Conservation (phyloP, 805 yeast species). For the Saccharomycopsis capsularis region DNA sequence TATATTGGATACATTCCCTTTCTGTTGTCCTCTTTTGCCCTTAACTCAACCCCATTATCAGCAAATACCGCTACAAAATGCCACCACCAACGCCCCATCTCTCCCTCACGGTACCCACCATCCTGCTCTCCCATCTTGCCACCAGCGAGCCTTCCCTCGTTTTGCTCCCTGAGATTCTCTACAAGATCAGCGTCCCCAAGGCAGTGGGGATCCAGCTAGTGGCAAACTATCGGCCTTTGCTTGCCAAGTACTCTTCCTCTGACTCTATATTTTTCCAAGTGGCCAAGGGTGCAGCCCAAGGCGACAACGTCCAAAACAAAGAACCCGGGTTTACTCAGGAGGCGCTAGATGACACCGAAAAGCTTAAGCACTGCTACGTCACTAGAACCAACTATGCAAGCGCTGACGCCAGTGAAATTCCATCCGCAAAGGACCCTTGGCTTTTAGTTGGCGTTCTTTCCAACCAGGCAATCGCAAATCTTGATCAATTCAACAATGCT, state of each 20-base stretch:
- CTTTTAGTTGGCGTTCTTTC: neutral
- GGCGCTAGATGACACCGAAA: conserved; percentile 30
- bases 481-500: neutral
- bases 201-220: conserved; percentile 23
- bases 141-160: conserved; percentile 28
- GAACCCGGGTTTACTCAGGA: conserved; percentile 26
- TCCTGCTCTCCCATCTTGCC: neutral
- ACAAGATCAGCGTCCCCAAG: conserved; percentile 39
- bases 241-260: neutral
- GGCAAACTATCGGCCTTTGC: neutral
- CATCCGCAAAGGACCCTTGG: neutral
- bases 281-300: neutral
- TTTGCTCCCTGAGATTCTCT: conserved; percentile 55
- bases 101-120: neutral
- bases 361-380: conserved; percentile 24
- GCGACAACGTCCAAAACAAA: neutral
- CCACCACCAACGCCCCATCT: neutral
- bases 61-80: too few species aligned
- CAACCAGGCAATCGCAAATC: neutral
- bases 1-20: too few species aligned
- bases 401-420: neutral
- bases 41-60: too few species aligned
- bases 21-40: too few species aligned
- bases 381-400: neutral
- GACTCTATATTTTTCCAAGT: neutral